A percentile compares a stretch with the other conserved stretches of the same genome.
Conservation (phyloP, 2,329 filamentous ascomycete genomes). For the Pseudogymnoascus sp. region DNA sequence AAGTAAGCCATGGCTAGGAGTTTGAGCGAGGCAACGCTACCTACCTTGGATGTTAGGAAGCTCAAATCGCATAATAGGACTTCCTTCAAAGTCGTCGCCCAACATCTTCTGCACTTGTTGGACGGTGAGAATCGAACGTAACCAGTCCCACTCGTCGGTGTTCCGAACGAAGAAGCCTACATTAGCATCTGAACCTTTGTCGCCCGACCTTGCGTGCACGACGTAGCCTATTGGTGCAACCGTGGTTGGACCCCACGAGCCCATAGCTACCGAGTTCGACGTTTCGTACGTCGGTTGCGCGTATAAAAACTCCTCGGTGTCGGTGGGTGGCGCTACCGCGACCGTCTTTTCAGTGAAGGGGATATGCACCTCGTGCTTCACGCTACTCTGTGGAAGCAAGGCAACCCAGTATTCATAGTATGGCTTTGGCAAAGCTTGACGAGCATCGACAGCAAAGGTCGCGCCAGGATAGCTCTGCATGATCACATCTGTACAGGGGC, state of each 20-base stretch:
- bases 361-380: constrained; percentile 19
- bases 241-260: constrained; percentile 10
- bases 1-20: background rate
- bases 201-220: constrained; percentile 24
- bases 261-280: background rate
- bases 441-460: constrained; percentile 31
- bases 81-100: constrained; percentile 21
- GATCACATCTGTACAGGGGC: constrained; percentile 33
- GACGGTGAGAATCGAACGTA: constrained; percentile 23
- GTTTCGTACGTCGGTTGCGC: constrained; percentile 9
- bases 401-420: constrained; percentile 25
- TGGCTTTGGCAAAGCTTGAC: constrained; percentile 28
- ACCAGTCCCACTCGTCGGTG: constrained; percentile 32
- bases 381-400: constrained; percentile 20
- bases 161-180: constrained; percentile 34
- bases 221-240: constrained; percentile 13
- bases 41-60: background rate
- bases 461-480: constrained; percentile 35
- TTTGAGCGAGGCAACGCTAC: background rate
- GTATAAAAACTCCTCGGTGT: constrained; percentile 10
- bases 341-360: constrained; percentile 17
- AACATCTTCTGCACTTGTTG: constrained; percentile 21
- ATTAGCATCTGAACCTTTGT: constrained; percentile 32
- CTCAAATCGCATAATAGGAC: constrained; percentile 19
- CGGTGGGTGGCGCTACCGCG: constrained; percentile 8